These are phyloP conservation scores for Asterochloris sp. DNA, from an alignment of 139 green algal species.

Conservation along the genomic window DNA sequence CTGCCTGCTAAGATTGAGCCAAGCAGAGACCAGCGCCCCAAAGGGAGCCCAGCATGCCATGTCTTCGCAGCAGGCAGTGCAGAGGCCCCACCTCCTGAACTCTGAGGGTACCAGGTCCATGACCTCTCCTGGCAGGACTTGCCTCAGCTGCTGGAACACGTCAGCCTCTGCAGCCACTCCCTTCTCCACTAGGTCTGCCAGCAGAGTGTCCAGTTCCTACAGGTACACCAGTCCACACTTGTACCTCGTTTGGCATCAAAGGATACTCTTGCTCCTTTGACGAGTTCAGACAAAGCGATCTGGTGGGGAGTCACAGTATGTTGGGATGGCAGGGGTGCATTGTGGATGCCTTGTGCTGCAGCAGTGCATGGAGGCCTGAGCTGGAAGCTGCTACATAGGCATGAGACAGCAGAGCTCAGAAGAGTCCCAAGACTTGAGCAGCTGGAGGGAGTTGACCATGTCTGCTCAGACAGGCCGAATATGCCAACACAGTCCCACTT, in stretches of 20 bases:
- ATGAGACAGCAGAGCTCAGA: too few species aligned
- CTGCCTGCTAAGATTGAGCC: too few species aligned
- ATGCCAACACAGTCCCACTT: too few species aligned
- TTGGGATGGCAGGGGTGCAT: background rate
- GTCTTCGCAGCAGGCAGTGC: background rate
- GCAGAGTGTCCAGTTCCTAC: slow-evolving; percentile 48
- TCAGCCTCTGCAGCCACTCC: slow-evolving; percentile 55
- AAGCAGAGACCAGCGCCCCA: too few species aligned
- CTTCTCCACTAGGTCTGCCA: slow-evolving; percentile 51
- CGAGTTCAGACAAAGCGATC: too few species aligned
- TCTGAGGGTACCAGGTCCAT: background rate
- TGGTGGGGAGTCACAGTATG: background rate
- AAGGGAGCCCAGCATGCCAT: background rate
- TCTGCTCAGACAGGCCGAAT: too few species aligned
- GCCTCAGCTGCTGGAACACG: slow-evolving; percentile 24
- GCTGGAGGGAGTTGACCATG: too few species aligned
- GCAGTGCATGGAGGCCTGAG: too few species aligned
- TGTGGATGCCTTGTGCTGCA: background rate
- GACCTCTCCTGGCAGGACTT: slow-evolving; percentile 18
- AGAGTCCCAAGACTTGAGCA: too few species aligned
- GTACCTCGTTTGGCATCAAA: background rate
- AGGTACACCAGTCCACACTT: background rate
- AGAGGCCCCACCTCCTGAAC: background rate
- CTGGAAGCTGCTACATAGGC: too few species aligned
- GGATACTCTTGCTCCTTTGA: background rate